Base-by-base conservation (phyloP, 2,329 filamentous ascomycete species). In the Parascedosporium putredinis region DNA sequence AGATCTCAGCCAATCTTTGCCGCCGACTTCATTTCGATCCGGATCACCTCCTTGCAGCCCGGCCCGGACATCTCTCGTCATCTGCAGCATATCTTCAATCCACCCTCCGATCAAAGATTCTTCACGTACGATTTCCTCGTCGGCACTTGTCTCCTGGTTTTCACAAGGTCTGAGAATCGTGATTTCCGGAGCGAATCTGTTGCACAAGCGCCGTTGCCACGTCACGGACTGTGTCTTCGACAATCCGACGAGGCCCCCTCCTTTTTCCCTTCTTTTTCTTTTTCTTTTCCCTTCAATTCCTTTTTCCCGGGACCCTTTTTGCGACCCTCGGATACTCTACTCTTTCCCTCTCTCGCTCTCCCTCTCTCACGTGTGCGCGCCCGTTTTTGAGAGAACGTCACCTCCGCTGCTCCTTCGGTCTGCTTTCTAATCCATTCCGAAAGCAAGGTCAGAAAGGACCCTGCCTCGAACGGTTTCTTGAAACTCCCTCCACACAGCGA, bases 161-260 rank as follows among this genome's bases (percentile, higher is more conserved):
- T 36, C 12, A 20, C 16, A 49, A 38, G 47, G 47, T 36, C 47
- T 49, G 47, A 49, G 47, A 36, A 49, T 49, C 24, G 47, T 36
- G 16, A 49, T 49, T 42, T 49, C 47, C 23, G 38, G 38, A 42
- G 38, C 38, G 20, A 20, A 20, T 24, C 38, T 20, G 38, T 42
- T 10, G 38, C 24, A 49, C 34, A 42, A 43, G 34, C 6, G 36
- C 14, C 36, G 9, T 20, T 14, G 42, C 42, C 22, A 45, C 42
- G 25, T 45, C 42, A 29, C 42, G 23, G 22, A 25, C 42, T 31
- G 7, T 12, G 23, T 25, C n/a, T 25, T 45, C 42, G n/a, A 29
- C 22, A 25, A 25, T 29, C 42, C 12, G 23, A 42, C 20, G 20
- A 42, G 23, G 16, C 20, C 20, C 38, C 16, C 12, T n/a, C n/a